These are phyloP conservation scores for Aspergillus bertholletiae DNA, from an alignment of 495 filamentous ascomycete species.

Conservation along the genomic window DNA sequence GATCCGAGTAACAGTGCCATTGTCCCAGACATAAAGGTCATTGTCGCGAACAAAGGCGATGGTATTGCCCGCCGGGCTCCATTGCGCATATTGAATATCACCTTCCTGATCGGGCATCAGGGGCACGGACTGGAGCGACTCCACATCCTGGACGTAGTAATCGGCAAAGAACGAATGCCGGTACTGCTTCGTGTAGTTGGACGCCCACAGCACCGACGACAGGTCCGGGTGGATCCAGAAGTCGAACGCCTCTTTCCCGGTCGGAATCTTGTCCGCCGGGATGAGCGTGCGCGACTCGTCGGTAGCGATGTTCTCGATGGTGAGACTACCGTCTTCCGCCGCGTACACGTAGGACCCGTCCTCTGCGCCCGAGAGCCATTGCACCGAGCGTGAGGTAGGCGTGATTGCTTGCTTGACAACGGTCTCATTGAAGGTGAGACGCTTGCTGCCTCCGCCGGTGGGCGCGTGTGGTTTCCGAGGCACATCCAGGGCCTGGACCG, in stretches of 20 bases:
- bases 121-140: slow-evolving; percentile 7
- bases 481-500: slow-evolving; percentile 8
- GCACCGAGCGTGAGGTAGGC: slow-evolving; percentile 11
- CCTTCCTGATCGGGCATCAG: slow-evolving; percentile 11
- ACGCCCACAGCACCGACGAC: slow-evolving; percentile 18
- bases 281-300: slow-evolving; percentile 14
- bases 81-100: slow-evolving; percentile 19
- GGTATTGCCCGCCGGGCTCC: slow-evolving; percentile 11
- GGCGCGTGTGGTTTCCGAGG: slow-evolving; percentile 9
- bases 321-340: slow-evolving; percentile 11
- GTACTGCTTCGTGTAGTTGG: slow-evolving; percentile 19
- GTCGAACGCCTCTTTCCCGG: not conserved
- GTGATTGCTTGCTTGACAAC: slow-evolving; percentile 6
- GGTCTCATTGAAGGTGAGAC: slow-evolving; percentile 19
- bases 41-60: slow-evolving; percentile 21
- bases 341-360: slow-evolving; percentile 17
- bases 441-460: slow-evolving; percentile 4
- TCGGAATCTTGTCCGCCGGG: slow-evolving; percentile 11
- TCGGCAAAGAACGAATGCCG: slow-evolving; percentile 19
- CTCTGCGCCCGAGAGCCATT: slow-evolving; percentile 15
- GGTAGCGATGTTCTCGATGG: slow-evolving; percentile 19
- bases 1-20: slow-evolving; percentile 12
- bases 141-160: slow-evolving; percentile 20
- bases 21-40: slow-evolving; percentile 13
- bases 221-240: slow-evolving; percentile 19